phyloP scores from a whole-genome alignment of 2,329 filamentous ascomycete genomes.

The Cladorrhinum sp. region DNA sequence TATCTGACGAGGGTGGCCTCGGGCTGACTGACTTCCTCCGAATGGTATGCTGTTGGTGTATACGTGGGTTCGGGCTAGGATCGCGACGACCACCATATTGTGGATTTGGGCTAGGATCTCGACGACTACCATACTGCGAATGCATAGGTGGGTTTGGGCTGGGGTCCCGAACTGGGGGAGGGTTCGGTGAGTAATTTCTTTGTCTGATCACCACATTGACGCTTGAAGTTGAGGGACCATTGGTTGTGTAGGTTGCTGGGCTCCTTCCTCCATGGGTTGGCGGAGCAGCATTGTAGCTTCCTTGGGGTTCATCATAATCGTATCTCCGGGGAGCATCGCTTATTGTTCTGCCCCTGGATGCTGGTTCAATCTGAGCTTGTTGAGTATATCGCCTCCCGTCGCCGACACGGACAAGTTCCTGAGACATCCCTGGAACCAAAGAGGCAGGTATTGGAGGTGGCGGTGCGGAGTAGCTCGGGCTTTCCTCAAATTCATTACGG shows the following conservation, averaged over 20 bases:
- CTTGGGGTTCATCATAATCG: constrained; percentile 30
- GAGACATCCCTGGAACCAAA: constrained; percentile 58
- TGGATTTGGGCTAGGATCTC: constrained; percentile 21
- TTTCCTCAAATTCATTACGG: constrained; percentile 38
- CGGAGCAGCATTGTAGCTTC: constrained; percentile 30
- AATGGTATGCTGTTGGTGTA: constrained; percentile 43
- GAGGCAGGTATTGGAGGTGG: constrained; percentile 52
- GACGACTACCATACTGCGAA: constrained; percentile 46
- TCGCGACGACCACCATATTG: constrained; percentile 46
- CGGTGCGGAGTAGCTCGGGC: constrained; percentile 41
- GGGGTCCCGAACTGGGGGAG: constrained; percentile 30
- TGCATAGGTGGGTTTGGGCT: constrained; percentile 33
- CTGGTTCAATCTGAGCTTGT: constrained; percentile 36
- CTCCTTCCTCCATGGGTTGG: constrained; percentile 18
- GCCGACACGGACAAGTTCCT: constrained; percentile 58
- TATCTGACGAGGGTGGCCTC: constrained; percentile 51
- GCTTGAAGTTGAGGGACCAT: constrained; percentile 30
- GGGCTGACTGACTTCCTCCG: constrained; percentile 74
- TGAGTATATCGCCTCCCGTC: constrained; percentile 51
- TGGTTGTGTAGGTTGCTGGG: constrained; percentile 42
- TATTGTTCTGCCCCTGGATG: constrained; percentile 41
- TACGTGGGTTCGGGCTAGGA: constrained; percentile 22
- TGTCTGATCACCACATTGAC: constrained; percentile 37
- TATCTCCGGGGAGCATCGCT: constrained; percentile 32
- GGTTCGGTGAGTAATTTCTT: constrained; percentile 42